Conservation (phyloP, 78 protist genomes). For the Dictyostelium purpureum region DNA sequence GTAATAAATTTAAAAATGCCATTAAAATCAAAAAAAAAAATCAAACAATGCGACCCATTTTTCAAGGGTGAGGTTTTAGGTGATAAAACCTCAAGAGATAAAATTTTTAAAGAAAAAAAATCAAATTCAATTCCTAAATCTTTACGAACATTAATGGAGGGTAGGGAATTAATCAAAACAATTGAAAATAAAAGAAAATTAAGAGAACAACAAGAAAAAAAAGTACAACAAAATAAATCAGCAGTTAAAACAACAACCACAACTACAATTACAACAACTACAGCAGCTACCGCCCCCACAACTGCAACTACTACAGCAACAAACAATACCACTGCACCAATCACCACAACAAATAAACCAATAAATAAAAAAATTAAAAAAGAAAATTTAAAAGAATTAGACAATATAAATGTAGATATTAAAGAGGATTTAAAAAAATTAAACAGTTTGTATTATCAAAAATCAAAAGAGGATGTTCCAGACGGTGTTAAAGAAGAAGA, state of each 20-base stretch:
- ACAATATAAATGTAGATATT: background rate
- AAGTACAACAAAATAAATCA: background rate
- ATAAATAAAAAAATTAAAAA: background rate
- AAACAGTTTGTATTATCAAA: background rate
- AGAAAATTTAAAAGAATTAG: background rate
- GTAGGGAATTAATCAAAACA: constrained; percentile 12
- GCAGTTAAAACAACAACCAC: background rate
- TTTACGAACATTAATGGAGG: constrained; percentile 23
- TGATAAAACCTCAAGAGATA: constrained; percentile 22
- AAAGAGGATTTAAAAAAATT: constrained; percentile 21
- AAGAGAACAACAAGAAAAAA: background rate
- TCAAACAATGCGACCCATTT: constrained; percentile 55
- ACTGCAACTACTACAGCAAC: background rate
- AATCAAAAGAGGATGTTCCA: constrained; percentile 1
- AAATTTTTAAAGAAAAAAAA: constrained; percentile 20
- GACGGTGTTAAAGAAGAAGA: background rate
- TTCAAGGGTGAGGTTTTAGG: constrained; percentile 28
- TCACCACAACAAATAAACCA: background rate
- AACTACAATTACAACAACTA: background rate
- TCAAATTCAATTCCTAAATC: constrained; percentile 11
- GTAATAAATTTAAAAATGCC: background rate
- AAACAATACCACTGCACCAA: background rate
- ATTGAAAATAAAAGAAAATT: constrained; percentile 40
- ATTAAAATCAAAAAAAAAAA: background rate
- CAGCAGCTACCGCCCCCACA: background rate